Percentiles rank a stretch among this genome's conserved stretches.
These are phyloP conservation scores for Candida koratica DNA, from an alignment of 805 yeast genomes.

Conservation along the genomic window DNA sequence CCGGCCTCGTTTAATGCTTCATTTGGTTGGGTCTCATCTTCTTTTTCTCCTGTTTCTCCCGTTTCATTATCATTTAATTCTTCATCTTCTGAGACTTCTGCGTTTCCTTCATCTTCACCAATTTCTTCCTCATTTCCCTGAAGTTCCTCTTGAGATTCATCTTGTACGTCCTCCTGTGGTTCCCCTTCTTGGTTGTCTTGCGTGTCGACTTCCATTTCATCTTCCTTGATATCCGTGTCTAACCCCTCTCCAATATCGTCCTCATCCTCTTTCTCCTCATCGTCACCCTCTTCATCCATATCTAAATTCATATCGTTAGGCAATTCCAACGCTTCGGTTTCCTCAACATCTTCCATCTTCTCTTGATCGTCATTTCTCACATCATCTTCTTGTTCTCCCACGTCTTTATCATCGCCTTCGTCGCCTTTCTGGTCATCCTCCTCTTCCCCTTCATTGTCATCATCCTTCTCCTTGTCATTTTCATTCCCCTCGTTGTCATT, in stretches of 20 bases:
- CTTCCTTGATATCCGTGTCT: conserved; percentile 22
- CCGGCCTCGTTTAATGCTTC: conserved; percentile 32
- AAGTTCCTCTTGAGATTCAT: conserved; percentile 25
- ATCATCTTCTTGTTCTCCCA: conserved; percentile 79
- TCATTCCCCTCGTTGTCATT: conserved; percentile 39
- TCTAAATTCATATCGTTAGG: conserved; percentile 25
- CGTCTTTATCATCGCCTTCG: conserved; percentile 63
- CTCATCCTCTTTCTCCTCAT: conserved; percentile 22
- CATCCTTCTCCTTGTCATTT: conserved; percentile 32
- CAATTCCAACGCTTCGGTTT: conserved; percentile 44
- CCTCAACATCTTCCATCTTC: conserved; percentile 65
- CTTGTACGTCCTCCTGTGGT: conserved; percentile 33
- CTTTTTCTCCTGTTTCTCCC: conserved; percentile 29
- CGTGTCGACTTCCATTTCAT: conserved; percentile 22
- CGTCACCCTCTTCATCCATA: conserved; percentile 27
- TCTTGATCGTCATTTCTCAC: conserved; percentile 66
- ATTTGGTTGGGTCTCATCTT: conserved; percentile 35
- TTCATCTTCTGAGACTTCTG: conserved; percentile 30
- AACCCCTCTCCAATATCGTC: conserved; percentile 18
- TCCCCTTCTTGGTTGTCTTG: conserved; percentile 35
- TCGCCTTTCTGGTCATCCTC: conserved; percentile 45
- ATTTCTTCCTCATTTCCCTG: conserved; percentile 19
- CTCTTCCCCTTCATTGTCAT: conserved; percentile 36
- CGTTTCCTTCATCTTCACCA: conserved; percentile 13
- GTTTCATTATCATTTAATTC: no score